Percentiles rank a stretch among this genome's conserved stretches.
These are phyloP conservation scores for Breynia disticha DNA, from an alignment of 441 rosid genomes.

Conservation along the genomic window DNA sequence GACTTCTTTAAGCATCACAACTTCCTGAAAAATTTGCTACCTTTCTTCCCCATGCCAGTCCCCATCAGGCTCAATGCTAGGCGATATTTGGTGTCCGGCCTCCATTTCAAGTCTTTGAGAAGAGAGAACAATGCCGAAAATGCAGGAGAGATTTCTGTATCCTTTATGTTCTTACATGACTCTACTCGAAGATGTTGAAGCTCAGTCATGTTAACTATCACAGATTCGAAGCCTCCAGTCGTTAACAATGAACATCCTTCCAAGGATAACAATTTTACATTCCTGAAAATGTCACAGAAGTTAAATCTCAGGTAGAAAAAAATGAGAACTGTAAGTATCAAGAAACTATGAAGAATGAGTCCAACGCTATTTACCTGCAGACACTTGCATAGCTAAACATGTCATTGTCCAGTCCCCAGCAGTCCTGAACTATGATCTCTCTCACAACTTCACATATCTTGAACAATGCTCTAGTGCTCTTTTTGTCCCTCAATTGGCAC, in stretches of 20 bases:
- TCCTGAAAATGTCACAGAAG: slow-evolving; percentile 30
- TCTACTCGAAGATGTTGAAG: slow-evolving; percentile 54
- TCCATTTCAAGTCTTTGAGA: slow-evolving; percentile 78
- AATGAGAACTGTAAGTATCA: too few relatives aligned
- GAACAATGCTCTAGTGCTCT: slow-evolving; percentile 48
- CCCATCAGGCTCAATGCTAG: slow-evolving; percentile 54
- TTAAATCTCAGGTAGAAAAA: too few relatives aligned
- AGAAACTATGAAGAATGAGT: background rate
- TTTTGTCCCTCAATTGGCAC: slow-evolving; percentile 56
- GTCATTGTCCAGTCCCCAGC: slow-evolving; percentile 73
- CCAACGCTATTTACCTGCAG: slow-evolving; percentile 46
- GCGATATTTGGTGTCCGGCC: slow-evolving; percentile 61
- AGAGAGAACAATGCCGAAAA: slow-evolving; percentile 57
- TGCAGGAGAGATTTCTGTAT: slow-evolving; percentile 49
- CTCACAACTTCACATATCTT: slow-evolving; percentile 47
- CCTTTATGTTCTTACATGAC: slow-evolving; percentile 65
- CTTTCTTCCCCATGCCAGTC: slow-evolving; percentile 67
- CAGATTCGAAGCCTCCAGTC: slow-evolving; percentile 59
- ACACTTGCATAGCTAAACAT: slow-evolving; percentile 42
- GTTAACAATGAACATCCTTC: slow-evolving; percentile 77
- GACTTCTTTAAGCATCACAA: slow-evolving; percentile 16
- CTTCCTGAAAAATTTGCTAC: slow-evolving; percentile 65
- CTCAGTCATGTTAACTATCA: slow-evolving; percentile 49
- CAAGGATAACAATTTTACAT: slow-evolving; percentile 46
- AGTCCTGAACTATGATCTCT: slow-evolving; percentile 51